Percentiles rank a stretch among this genome's conserved stretches.
Evolutionary conservation across 768 basidiomycete species (phyloP).

Genomic region (Auriculariales sp.): DNA sequence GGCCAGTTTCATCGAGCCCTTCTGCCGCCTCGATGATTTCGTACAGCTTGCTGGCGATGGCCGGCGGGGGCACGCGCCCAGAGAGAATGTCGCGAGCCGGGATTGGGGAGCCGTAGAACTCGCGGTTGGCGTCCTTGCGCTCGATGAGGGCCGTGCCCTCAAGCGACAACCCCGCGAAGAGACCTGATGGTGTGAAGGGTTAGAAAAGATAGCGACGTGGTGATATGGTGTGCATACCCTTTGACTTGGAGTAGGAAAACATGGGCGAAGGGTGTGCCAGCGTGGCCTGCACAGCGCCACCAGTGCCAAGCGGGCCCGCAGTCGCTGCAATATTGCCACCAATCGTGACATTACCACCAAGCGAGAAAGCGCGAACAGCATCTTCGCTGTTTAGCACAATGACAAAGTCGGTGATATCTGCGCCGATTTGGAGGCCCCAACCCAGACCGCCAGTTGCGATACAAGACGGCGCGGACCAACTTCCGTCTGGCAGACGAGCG

Average conservation of each 20-base stretch:
- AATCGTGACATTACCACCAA: slow-evolving; percentile 92
- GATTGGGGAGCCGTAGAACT: slow-evolving; percentile 87
- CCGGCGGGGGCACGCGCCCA: slow-evolving; percentile 92
- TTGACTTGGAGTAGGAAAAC: slow-evolving; percentile 94
- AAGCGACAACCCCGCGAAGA: slow-evolving; percentile 88
- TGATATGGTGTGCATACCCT: slow-evolving; percentile 37
- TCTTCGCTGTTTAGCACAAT: slow-evolving; percentile 95
- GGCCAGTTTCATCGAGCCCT: slow-evolving; percentile 72
- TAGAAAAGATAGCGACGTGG: background rate
- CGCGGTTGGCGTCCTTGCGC: slow-evolving; percentile 89
- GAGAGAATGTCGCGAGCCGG: slow-evolving; percentile 84
- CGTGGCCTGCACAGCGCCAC: slow-evolving; percentile 75
- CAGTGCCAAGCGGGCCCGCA: slow-evolving; percentile 90
- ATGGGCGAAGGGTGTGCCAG: slow-evolving; percentile 90
- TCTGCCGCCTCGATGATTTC: slow-evolving; percentile 96
- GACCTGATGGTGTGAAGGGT: slow-evolving; percentile 40
- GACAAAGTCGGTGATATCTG: slow-evolving; percentile 90
- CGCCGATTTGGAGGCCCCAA: slow-evolving; percentile 92
- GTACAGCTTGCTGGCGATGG: slow-evolving; percentile 82
- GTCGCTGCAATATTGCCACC: slow-evolving; percentile 77
- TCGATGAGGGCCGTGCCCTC: slow-evolving; percentile 93
- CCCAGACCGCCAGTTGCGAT: slow-evolving; percentile 92
- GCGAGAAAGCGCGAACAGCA: slow-evolving; percentile 86
- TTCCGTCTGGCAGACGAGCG: slow-evolving; percentile 84
- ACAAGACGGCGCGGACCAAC: slow-evolving; percentile 94